Evolutionary conservation across 176 grass and related monocot species (phyloP).

Genomic region (Puccinellia tenuiflora): DNA sequence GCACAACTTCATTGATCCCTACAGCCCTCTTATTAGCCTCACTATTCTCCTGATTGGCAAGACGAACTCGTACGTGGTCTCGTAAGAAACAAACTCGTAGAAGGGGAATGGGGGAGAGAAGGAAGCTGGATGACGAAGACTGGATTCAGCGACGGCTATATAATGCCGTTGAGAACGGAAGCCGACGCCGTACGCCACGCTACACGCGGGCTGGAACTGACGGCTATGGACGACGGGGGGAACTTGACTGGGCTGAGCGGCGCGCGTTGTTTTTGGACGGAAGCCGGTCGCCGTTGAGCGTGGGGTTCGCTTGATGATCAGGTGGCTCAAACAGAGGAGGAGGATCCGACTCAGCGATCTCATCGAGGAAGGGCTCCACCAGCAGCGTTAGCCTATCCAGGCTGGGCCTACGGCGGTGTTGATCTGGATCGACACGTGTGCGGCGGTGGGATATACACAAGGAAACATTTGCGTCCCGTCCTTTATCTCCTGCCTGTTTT

Average conservation of each 20-base stretch:
- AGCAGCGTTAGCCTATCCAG: background rate
- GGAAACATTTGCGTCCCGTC: background rate
- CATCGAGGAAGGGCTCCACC: background rate
- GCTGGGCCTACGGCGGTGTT: background rate
- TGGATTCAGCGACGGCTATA: background rate
- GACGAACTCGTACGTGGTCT: background rate
- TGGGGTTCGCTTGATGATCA: background rate
- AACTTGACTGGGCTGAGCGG: background rate
- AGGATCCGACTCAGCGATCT: conserved; percentile 33
- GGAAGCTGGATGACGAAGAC: background rate
- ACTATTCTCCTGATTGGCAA: background rate
- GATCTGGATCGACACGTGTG: background rate
- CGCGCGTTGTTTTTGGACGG: background rate
- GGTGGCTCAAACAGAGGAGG: background rate
- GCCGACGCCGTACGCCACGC: background rate
- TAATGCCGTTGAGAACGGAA: conserved; percentile 1
- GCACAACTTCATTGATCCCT: background rate
- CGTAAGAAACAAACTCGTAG: background rate
- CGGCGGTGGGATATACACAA: background rate
- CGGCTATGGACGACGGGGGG: background rate
- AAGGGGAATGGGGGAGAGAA: background rate
- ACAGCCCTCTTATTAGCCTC: background rate
- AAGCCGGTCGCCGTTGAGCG: background rate
- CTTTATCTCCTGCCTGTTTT: too few relatives aligned
- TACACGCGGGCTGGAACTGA: background rate